Evolutionary conservation across 2,329 filamentous ascomycete genomes (phyloP), one percentile per base, ranked within the genome.

Genomic region (Didymella arachidicola): DNA sequence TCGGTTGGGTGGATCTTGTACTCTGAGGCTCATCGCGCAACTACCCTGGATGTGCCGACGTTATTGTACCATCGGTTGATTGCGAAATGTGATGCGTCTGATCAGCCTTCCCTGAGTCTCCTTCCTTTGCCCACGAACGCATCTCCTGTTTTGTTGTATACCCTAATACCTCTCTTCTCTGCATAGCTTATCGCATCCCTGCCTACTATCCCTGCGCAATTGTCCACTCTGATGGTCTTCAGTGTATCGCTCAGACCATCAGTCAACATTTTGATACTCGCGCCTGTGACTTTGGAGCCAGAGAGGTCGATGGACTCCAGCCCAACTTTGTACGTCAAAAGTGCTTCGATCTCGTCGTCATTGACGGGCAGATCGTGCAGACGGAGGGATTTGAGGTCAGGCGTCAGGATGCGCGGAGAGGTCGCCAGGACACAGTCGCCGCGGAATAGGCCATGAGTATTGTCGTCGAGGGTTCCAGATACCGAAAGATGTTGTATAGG

Each of bases 171-270:
- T 57, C 73, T 73, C 6, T 50, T 55, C 47, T 73, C 63, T 3
- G 79, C 79, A 71, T 79, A 80, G 12, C 72, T 69, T 4, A 80
- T 68, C 0, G 78, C 79, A 66, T 81, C 79, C 1, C 73, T 61
- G 16, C 74, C 72, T 11, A 51, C 66, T 1, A 81, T 70, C 7
- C 65, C 48, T 2, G 51, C 51, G 46, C 79, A 81, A 8, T 76
- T 59, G 43, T 79, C 68, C 18, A 78, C 63, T 2, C 66, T 68
- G 18, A 81, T 62, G 11, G 58, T 60, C 41, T 64, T 65, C 5
- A 80, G 59, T 10, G 36, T 39, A 19, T 61, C 59, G 0, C 63
- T 63, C 11, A 74, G 39, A 8, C 53, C 57, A 27, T 76, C 70
- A 0, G 75, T 69, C 16, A 79, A 62, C 57, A 71, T 72, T 59